Evolutionary conservation across 1,284 basidiomycete species (phyloP), one percentile per base, ranked within the genome.

Genomic region (Phellinidium pouzarii): DNA sequence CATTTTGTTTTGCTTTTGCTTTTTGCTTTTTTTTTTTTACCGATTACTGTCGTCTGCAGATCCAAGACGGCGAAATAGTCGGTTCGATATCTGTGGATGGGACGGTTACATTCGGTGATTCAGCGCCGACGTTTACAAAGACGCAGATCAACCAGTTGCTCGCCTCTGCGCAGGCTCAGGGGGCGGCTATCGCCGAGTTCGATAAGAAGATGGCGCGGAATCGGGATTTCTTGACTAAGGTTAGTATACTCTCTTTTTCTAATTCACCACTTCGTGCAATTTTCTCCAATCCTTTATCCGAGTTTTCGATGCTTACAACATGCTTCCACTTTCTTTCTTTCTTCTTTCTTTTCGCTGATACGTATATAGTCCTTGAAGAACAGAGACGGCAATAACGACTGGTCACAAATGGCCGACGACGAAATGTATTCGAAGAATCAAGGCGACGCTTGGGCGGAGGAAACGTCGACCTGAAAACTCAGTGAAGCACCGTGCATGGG

Each of bases 61-160:
- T 90, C 59, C 81, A 84, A 62, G 71, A 74, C 0, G 74, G 73
- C 45, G 84, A 87, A 59, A 83, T 90, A 60, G 74, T 71, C 29
- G 87, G 83, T 0, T 74, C 71, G 29, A 75, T 90, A 36, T 79
- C 80, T 2, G 74, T 74, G 1, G 73, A 80, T 53, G 83, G 79
- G 3, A 83, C 82, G 0, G 85, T 90, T 22, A 82, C 82, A 0
- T 90, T 90, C 66, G 75, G 12, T n/a, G 85, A 88, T 60, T 71
- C 77, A 8, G 71, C 74, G 2, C 69, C 74, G 25, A 68, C 79
- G 63, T 82, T 87, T 59, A 78, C 80, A 45, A 81, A 82, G 61
- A 70, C 72, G 20, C 78, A 87, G 58, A 74, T 84, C 22, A 85
- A 92, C 61, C 64, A 69, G 22, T 73, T 87, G 20, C 73, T 94